Percentiles rank a stretch among this genome's conserved stretches.
phyloP scores from a whole-genome alignment of 768 basidiomycete genomes.

The Lepiota brunneoincarnata region DNA sequence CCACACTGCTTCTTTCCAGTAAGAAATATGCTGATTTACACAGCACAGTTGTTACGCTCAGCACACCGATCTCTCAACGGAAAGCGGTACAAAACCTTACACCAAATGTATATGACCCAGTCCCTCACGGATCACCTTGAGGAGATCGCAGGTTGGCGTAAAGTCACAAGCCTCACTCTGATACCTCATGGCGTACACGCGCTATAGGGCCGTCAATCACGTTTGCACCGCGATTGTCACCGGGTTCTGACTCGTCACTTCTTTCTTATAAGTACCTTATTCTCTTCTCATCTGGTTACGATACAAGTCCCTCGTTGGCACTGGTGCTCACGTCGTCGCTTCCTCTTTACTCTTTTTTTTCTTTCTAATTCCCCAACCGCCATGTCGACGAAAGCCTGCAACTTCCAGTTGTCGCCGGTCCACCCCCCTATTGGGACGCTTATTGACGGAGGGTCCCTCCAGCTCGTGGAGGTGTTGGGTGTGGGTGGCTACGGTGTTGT shows the following conservation, averaged over 20 bases:
- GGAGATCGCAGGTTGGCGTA: conserved; percentile 38
- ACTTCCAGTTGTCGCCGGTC: conserved; percentile 37
- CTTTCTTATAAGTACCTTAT: conserved; percentile 12
- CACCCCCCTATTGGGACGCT: conserved; percentile 71
- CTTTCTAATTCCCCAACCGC: conserved; percentile 18
- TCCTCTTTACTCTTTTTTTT: conserved; percentile 20
- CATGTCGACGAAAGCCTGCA: conserved; percentile 38
- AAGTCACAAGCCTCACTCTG: conserved; percentile 24
- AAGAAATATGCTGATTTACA: not conserved
- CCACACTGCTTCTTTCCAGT: not conserved
- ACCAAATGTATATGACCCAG: conserved; percentile 9
- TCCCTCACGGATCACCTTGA: conserved; percentile 35
- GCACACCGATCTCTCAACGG: not conserved
- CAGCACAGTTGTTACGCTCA: not conserved
- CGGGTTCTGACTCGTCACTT: conserved; percentile 7
- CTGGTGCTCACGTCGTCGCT: conserved; percentile 38
- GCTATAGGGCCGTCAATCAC: conserved; percentile 43
- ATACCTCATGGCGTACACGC: conserved; percentile 67
- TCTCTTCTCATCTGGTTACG: conserved; percentile 26
- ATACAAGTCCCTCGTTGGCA: conserved; percentile 42
- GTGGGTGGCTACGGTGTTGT: conserved; percentile 96
- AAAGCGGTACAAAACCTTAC: conserved; percentile 7
- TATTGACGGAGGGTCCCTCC: conserved; percentile 84
- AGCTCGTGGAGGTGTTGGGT: conserved; percentile 88
- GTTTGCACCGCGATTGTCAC: conserved; percentile 26